Percentiles rank a stretch among this genome's conserved stretches.
Evolutionary conservation across 441 rosid species (phyloP).

Genomic region (Populus hybrid): DNA sequence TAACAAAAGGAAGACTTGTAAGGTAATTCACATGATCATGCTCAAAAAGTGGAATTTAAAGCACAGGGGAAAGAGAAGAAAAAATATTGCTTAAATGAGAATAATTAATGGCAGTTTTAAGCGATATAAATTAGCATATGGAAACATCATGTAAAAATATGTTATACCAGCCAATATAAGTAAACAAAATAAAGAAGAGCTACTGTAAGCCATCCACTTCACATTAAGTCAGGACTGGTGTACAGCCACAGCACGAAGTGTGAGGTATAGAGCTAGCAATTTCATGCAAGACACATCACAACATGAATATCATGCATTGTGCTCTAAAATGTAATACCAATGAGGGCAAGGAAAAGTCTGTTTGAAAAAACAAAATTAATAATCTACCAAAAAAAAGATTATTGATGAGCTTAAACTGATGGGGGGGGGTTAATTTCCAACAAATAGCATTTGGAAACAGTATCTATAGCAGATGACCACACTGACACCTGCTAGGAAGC

Average conservation of each 20-base stretch:
- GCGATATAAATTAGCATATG: not conserved
- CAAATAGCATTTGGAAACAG: not conserved
- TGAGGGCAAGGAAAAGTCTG: not conserved
- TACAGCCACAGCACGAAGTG: not conserved
- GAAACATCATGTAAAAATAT: not conserved
- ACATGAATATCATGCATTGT: not conserved
- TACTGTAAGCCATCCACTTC: not conserved
- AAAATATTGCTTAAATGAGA: not conserved
- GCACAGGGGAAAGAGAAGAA: not conserved
- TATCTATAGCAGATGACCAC: not conserved
- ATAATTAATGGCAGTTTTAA: not conserved
- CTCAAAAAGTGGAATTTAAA: not conserved
- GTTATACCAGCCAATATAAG: not conserved
- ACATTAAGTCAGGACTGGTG: not conserved
- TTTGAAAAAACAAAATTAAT: not conserved
- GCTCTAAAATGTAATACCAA: not conserved
- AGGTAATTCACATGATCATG: not conserved
- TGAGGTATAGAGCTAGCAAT: not conserved
- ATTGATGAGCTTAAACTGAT: not conserved
- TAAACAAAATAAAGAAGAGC: not conserved
- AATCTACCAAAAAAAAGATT: not conserved
- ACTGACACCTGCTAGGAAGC: not conserved
- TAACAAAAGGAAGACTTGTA: conserved; percentile 24
- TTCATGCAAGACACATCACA: not conserved
- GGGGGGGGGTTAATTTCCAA: not conserved